A percentile compares a stretch with the other conserved stretches of the same genome.
These are phyloP conservation scores for Piper longum DNA, from an alignment of 164 flowering plant genomes.

Conservation along the genomic window DNA sequence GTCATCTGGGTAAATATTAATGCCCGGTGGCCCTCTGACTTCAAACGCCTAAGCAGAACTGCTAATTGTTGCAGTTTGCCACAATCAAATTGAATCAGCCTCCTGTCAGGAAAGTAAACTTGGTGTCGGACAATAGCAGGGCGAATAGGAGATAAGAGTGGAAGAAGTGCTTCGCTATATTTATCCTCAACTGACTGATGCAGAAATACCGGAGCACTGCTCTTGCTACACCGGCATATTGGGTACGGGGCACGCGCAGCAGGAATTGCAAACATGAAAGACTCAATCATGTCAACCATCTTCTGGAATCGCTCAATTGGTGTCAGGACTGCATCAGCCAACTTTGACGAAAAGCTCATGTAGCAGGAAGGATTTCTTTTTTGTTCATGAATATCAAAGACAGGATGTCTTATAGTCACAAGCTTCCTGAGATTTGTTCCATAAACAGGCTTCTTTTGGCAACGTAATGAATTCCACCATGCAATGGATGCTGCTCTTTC, in stretches of 20 bases:
- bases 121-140: constrained; percentile 92
- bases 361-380: constrained; percentile 40
- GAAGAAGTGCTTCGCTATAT: constrained; percentile 45
- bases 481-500: constrained; percentile 73
- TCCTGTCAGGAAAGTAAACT: constrained; percentile 93
- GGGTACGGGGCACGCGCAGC: constrained; percentile 87
- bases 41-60: constrained; percentile 62
- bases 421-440: constrained; percentile 49
- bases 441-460: constrained; percentile 62
- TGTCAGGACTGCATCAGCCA: constrained; percentile 64
- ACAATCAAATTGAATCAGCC: constrained; percentile 97
- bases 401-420: constrained; percentile 54
- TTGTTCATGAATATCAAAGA: constrained; percentile 38
- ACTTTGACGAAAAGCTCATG: constrained; percentile 50
- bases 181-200: constrained; percentile 37
- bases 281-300: constrained; percentile 57
- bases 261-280: constrained; percentile 94
- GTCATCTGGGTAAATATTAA: constrained; percentile 98
- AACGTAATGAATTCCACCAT: constrained; percentile 98
- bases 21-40: constrained; percentile 95
- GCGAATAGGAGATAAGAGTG: constrained; percentile 70
- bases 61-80: constrained; percentile 96
- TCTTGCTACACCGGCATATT: constrained; percentile 73
- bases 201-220: constrained; percentile 41
- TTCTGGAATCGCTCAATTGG: constrained; percentile 72